Percentiles rank a stretch among this genome's conserved stretches.
Evolutionary conservation across 805 yeast genomes (phyloP).

Genomic region (Metschnikowia arizonensis): DNA sequence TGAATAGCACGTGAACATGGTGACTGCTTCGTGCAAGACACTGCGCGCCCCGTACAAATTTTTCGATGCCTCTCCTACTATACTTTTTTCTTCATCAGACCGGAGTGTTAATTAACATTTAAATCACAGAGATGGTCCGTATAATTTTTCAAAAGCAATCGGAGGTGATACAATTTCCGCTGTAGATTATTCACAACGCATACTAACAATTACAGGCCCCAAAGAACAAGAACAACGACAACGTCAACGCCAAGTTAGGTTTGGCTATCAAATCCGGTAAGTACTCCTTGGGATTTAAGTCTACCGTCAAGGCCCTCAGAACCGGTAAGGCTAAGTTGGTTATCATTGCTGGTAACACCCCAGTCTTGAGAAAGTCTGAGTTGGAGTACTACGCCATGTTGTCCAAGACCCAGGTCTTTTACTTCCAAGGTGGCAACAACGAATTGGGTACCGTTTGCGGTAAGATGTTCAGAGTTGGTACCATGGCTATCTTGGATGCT

Average conservation of each 20-base stretch:
- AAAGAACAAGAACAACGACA: slow-evolving; percentile 86
- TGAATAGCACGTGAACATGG: slow-evolving; percentile 12
- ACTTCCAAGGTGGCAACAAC: slow-evolving; percentile 99
- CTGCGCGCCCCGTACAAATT: slow-evolving; percentile 13
- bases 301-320: slow-evolving; percentile 97
- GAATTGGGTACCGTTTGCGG: slow-evolving; percentile 99
- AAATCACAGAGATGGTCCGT: slow-evolving; percentile 92
- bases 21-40: slow-evolving; percentile 12
- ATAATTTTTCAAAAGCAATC: slow-evolving; percentile 24
- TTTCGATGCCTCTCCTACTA: slow-evolving; percentile 6
- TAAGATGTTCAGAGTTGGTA: slow-evolving; percentile 99
- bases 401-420: slow-evolving; percentile 94
- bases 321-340: slow-evolving; percentile 98
- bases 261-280: slow-evolving; percentile 98
- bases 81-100: slow-evolving; percentile 41
- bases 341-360: slow-evolving; percentile 98
- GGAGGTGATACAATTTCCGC: not conserved
- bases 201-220: slow-evolving; percentile 79
- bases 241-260: slow-evolving; percentile 97
- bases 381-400: slow-evolving; percentile 99
- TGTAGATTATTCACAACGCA: not conserved
- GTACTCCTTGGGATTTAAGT: slow-evolving; percentile 99
- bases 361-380: slow-evolving; percentile 99
- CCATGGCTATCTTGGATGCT: slow-evolving; percentile 90
- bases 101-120: slow-evolving; percentile 77